Evolutionary conservation across 768 basidiomycete genomes (phyloP), one percentile per base, ranked within the genome.

Genomic region (Lanmaoa rubissima): DNA sequence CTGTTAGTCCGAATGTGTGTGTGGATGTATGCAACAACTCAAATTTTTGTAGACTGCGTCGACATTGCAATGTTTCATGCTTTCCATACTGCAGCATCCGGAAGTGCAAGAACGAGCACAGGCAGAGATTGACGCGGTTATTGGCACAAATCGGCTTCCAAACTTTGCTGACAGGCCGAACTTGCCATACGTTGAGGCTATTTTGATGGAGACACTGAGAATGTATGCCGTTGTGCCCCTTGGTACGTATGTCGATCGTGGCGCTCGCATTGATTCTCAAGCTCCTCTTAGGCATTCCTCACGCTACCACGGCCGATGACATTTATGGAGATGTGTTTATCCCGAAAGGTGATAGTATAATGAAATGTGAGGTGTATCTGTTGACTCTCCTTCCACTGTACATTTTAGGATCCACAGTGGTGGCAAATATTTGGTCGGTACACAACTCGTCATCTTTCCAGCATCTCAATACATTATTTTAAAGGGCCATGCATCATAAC

Each of bases 61-160:
- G 1, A 58, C 54, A 13, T 35, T 61, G 43, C 54, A 55, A 24
- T 53, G 43, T 2, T 74, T 76, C 53, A 58, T 74, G 54, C 59
- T 74, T n/a, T 68, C 65, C 13, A 75, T 75, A 69, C 31, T 68
- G 9, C 53, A 57, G 8, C 41, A 72, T 50, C 74, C 74, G 1
- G 68, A 69, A 10, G 64, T 70, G n/a, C 73, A 75, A 45, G 44
- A 51, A 12, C 58, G 55, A 24, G 74, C 73, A 31, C 62, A 69
- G 7, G 64, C 63, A 35, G 74, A 74, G 54, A 53, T 76, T 11
- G 64, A 67, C 12, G 39, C 50, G 0, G 65, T 70, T 17, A 57
- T 75, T 40, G 75, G 75, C 5, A 58, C 42, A 13, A 50, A 58
- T 41, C 54, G 69, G 11, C 58, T 73, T 14, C 74, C 74, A 6